Conservation (phyloP, 345 rosid genomes). For the Rhodamnia argentea region DNA sequence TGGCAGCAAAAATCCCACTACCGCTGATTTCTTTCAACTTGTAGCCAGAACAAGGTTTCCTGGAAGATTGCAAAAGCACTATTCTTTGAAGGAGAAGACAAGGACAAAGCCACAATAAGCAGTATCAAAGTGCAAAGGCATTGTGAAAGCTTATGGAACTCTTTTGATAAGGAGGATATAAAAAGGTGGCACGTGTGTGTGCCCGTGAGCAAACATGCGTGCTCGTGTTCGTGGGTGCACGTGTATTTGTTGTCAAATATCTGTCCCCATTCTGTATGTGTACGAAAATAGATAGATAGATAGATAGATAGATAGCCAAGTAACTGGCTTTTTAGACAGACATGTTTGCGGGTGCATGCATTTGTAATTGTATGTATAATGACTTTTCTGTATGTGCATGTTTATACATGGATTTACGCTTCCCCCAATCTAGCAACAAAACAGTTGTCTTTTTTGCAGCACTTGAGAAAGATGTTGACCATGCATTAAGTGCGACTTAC, state of each 20-base stretch:
- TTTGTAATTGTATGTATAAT: neutral
- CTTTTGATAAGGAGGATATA: neutral
- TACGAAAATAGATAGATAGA: neutral
- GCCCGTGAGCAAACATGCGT: neutral
- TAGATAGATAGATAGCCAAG: neutral
- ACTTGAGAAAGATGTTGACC: neutral
- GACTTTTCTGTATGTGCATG: neutral
- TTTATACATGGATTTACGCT: neutral
- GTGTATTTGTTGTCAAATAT: neutral
- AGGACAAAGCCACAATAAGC: neutral
- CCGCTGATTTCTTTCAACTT: conserved; percentile 96
- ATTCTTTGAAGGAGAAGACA: neutral
- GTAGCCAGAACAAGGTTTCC: conserved; percentile 92
- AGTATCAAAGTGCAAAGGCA: neutral
- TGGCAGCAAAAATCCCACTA: conserved; percentile 74
- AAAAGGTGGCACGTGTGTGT: neutral
- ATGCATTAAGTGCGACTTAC: neutral
- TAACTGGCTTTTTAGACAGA: neutral
- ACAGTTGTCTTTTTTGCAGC: neutral
- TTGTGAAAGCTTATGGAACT: neutral
- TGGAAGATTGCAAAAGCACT: conserved; percentile 6
- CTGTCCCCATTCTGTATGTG: neutral
- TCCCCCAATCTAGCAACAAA: neutral
- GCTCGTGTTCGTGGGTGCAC: neutral
- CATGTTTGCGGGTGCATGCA: neutral